Percentiles rank a stretch among this genome's conserved stretches.
Evolutionary conservation across 2,329 filamentous ascomycete species (phyloP).

Genomic region (Chrysosphaeria jannelii): DNA sequence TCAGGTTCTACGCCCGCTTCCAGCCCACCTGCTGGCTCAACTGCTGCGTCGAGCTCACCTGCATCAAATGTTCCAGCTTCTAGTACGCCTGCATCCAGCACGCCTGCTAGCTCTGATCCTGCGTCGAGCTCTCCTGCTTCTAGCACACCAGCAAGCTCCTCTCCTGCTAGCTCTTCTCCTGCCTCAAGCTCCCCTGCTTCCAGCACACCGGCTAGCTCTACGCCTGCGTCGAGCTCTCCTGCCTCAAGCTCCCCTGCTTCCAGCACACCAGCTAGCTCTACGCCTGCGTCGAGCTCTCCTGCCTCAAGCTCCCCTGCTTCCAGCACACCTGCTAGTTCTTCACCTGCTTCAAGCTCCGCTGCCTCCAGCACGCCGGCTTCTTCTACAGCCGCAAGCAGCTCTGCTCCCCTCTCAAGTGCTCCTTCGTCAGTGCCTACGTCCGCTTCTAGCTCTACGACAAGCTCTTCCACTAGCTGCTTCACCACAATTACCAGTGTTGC

Average conservation of each 20-base stretch:
- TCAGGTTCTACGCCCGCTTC: background rate
- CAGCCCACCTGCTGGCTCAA: background rate
- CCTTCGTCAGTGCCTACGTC: background rate
- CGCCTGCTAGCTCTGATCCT: background rate
- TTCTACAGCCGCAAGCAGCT: no score
- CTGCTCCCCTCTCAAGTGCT: no score
- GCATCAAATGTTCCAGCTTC: no score
- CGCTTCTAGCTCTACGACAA: background rate
- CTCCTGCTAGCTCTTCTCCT: background rate
- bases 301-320: no score
- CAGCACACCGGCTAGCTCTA: background rate
- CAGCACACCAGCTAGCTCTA: background rate
- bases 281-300: background rate
- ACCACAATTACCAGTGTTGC: slow-evolving; percentile 1
- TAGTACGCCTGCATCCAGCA: background rate
- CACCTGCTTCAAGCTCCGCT: background rate
- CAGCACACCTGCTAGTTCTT: background rate
- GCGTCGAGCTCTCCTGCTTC: background rate
- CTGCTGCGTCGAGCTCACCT: background rate
- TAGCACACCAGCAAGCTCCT: background rate
- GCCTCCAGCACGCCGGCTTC: background rate
- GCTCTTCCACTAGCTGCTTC: slow-evolving; percentile 1
- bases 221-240: background rate
- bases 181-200: background rate
- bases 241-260: background rate